phyloP scores from a whole-genome alignment of 495 filamentous ascomycete species.

The Friedmanniomyces endolithicus region DNA sequence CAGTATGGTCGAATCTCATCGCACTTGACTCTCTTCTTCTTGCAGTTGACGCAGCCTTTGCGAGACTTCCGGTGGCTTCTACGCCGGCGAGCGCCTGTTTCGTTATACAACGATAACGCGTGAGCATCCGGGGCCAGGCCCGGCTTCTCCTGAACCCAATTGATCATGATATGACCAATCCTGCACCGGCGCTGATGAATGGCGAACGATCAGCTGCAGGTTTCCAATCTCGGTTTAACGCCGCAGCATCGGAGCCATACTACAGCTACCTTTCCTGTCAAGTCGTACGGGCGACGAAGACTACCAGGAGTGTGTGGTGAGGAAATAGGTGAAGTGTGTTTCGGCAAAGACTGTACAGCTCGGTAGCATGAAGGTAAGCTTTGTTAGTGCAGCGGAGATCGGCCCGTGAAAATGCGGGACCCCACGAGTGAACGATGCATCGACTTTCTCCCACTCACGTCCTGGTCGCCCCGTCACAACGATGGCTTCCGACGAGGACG shows the following conservation, averaged over 20 bases:
- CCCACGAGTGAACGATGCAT: not conserved
- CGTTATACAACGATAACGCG: not conserved
- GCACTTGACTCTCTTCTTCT: slow-evolving; percentile 11
- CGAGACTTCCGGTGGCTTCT: slow-evolving; percentile 15
- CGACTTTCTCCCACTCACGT: not conserved
- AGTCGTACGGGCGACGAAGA: not conserved
- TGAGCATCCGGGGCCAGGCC: not conserved
- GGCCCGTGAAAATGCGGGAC: not conserved
- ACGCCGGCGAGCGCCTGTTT: slow-evolving; percentile 5
- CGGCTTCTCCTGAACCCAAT: not conserved
- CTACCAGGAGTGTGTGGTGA: not conserved
- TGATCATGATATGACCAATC: not conserved
- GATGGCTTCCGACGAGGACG: slow-evolving; percentile 9
- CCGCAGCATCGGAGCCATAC: too few relatives aligned
- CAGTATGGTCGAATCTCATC: slow-evolving; percentile 13
- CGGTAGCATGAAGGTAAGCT: not conserved
- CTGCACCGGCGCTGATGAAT: too few relatives aligned
- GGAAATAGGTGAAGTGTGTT: not conserved
- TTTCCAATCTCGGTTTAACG: not conserved
- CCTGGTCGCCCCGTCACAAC: not conserved
- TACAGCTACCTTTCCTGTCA: too few relatives aligned
- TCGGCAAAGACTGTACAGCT: not conserved
- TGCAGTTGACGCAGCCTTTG: slow-evolving; percentile 13
- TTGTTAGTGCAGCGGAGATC: not conserved
- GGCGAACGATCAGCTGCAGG: too few relatives aligned